A percentile compares a stretch with the other conserved stretches of the same genome.
Conservation (phyloP, 192 early-diverging fungal species). For the Backusella sp. region DNA sequence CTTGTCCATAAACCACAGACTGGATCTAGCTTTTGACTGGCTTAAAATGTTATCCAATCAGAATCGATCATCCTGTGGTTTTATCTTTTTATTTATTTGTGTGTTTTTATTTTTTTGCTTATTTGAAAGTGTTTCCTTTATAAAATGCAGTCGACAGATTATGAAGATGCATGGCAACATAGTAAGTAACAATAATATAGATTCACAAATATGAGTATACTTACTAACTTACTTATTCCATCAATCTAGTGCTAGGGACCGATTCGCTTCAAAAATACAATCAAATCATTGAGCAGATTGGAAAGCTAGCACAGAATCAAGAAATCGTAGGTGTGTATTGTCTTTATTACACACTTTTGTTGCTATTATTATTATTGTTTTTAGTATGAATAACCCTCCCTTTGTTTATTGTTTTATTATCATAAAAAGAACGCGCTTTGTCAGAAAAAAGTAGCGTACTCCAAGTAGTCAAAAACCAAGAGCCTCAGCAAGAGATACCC, state of each 20-base stretch:
- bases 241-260: not conserved
- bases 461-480: not conserved
- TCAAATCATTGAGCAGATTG: not conserved
- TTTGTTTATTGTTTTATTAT: not conserved
- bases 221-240: not conserved
- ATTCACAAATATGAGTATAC: not conserved
- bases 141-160: slow-evolving; percentile 2
- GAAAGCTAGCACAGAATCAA: not conserved
- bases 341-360: not conserved
- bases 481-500: not conserved
- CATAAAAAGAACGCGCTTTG: not conserved
- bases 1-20: too few relatives aligned
- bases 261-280: not conserved
- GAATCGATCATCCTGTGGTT: not conserved
- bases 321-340: not conserved
- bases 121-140: not conserved
- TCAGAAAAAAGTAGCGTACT: not conserved
- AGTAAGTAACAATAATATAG: not conserved
- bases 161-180: not conserved
- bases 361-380: not conserved
- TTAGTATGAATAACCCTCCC: not conserved
- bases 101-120: not conserved
- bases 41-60: not conserved
- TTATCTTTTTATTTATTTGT: not conserved
- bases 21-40: not conserved